Evolutionary conservation across 352 stramenopile species (phyloP), one percentile per base, ranked within the genome.

Genomic region (Phytopythium sindhum): DNA sequence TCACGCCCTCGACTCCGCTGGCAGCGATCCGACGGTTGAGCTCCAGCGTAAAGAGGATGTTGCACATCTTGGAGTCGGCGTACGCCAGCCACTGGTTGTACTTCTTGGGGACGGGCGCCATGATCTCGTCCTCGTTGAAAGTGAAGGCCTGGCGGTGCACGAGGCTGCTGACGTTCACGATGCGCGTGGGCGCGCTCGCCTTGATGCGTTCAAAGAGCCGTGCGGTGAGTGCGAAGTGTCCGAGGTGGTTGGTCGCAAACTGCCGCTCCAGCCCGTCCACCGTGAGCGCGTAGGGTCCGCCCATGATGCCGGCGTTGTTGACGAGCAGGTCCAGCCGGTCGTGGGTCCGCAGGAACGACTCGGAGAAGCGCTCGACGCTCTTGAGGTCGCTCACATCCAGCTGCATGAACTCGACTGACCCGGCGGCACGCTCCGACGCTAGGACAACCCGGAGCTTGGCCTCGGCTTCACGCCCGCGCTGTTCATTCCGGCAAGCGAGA

Each of bases 241-340:
- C 79, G 47, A 91, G 45, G 55, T 90, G 74, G 67, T 91, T 91
- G 39, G 77, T 83, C 9, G 67, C 79, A 62, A 91, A 89, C 51
- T 91, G 83, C 28, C 64, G 68, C 61, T 90, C 81, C 54, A 75
- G 61, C 14, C 74, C 80, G 48, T 89, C 78, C 2, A 23, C 58
- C 6, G 73, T 81, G 26, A 69, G 60, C 23, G 54, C 44, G 61
- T 78, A 74, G 0, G 75, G 69, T 24, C 75, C 51, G 5, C 70
- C 77, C 52, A 84, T 76, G 62, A 86, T 69, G 12, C 81, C 81
- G 21, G 81, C 80, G 54, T 90, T 90, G 75, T 89, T 90, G 57
- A 90, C 66, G 14, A 90, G 70, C 57, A 90, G 33, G 63, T 91
- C 68, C 35, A 91, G 52, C 5, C 67, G 67, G 9, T 74, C 58